These are phyloP conservation scores for Bryoerythrophyllum caledonicum DNA, from an alignment of 225 moss, liverwort and hornwort genomes.

Conservation along the genomic window DNA sequence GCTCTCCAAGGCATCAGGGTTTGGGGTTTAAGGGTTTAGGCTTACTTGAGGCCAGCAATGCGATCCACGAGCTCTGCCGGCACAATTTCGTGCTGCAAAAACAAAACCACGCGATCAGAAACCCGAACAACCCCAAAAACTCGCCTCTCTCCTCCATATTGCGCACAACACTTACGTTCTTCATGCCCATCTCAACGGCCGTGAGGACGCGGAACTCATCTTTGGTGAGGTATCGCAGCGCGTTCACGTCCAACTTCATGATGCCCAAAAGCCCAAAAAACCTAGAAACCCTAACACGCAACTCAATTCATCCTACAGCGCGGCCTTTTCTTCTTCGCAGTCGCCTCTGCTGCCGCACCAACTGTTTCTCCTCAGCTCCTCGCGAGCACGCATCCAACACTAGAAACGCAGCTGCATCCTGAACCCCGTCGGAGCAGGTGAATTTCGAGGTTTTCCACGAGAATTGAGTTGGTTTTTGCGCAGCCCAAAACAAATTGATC, in stretches of 20 bases:
- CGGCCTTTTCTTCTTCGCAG: conserved; percentile 3
- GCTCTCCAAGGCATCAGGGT: too few relatives aligned
- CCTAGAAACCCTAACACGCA: neutral
- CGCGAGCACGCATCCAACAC: neutral
- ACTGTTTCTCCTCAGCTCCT: conserved; percentile 25
- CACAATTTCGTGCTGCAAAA: conserved; percentile 91
- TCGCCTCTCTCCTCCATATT: neutral
- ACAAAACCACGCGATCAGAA: neutral
- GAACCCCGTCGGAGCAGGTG: conserved; percentile 21
- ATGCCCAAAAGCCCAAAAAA: neutral
- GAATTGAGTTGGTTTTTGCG: conserved; percentile 32
- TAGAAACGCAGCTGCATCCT: conserved; percentile 9
- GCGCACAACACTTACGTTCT: conserved; percentile 59
- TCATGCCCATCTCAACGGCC: conserved; percentile 98
- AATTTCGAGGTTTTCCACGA: conserved; percentile 39
- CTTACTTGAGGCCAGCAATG: conserved; percentile 91
- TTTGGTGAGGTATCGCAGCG: conserved; percentile 82
- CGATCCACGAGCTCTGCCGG: conserved; percentile 98
- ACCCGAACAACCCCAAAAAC: neutral
- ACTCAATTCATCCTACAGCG: neutral
- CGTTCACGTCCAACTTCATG: conserved; percentile 96
- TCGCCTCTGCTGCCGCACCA: conserved; percentile 6
- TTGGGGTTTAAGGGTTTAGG: neutral
- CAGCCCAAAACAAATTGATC: conserved; percentile 2
- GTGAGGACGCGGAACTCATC: conserved; percentile 97